Evolutionary conservation across 352 stramenopile species (phyloP), one percentile per base, ranked within the genome.

Genomic region (Plasmopara muralis): DNA sequence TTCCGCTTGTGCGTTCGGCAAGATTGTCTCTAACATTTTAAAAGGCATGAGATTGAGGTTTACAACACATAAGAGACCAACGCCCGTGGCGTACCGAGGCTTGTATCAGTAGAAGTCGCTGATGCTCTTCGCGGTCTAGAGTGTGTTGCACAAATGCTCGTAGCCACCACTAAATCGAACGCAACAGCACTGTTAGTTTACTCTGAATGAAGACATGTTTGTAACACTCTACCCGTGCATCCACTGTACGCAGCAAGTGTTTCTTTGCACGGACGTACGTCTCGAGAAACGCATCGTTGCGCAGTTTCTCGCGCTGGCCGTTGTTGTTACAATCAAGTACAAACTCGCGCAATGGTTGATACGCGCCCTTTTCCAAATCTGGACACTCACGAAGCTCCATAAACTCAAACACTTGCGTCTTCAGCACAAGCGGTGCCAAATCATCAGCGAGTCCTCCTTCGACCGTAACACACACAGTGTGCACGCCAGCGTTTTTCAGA

Each of bases 361-460:
- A 90, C 9, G 73, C 71, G 2, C 72, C 73, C 0, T 54, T 55
- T 28, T 62, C 43, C 40, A 87, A 51, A 25, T 83, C 71, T 0
- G 65, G 60, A 47, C 79, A 87, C 49, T 90, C 77, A 43, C 73
- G 62, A 20, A 90, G 72, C 62, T 83, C 66, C 79, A 90, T 87
- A 69, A 90, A 90, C 58, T 90, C 79, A 43, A 71, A 82, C 43
- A 90, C 79, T n/a, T 83, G 63, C 25, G 73, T 79, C 30, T 72
- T 72, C 34, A 90, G 66, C 50, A 82, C 69, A 25, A 90, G 72
- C 34, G 77, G 73, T 9, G 62, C 53, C 25, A 85, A 53, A 28
- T 77, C 65, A 40, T 63, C 58, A 9, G 74, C 71, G 39, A 90
- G 53, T 41, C 49, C 55, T 29, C 79, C 77, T 29, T 87, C 73